These are phyloP conservation scores for Termitomyces sp. DNA, from an alignment of 768 basidiomycete genomes.

Conservation along the genomic window DNA sequence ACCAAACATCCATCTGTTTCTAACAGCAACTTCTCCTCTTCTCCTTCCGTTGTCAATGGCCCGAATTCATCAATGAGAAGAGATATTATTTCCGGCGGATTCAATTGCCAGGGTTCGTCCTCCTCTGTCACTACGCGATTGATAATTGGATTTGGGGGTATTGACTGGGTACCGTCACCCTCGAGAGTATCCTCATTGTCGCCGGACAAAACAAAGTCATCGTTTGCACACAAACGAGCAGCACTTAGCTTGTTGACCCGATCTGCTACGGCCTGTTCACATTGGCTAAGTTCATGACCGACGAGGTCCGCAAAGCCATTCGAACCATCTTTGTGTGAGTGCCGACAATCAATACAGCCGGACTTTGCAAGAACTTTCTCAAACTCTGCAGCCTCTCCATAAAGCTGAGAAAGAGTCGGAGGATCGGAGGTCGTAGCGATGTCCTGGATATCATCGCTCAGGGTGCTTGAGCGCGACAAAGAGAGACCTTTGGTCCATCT, in stretches of 20 bases:
- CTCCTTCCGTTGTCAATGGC: constrained; percentile 32
- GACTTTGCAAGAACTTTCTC: constrained; percentile 25
- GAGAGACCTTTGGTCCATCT: constrained; percentile 7
- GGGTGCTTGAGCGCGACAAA: constrained; percentile 7
- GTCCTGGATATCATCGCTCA: constrained; percentile 13
- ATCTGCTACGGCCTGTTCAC: constrained; percentile 26
- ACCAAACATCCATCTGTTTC: constrained; percentile 49
- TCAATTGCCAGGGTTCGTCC: constrained; percentile 26
- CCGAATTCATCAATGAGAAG: constrained; percentile 58
- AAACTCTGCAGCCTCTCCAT: constrained; percentile 32
- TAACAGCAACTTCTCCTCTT: constrained; percentile 44
- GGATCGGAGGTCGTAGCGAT: constrained; percentile 9
- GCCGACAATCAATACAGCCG: constrained; percentile 17
- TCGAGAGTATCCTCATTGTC: not conserved
- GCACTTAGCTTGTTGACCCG: constrained; percentile 34
- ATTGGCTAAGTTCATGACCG: constrained; percentile 29
- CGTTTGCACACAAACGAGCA: constrained; percentile 22
- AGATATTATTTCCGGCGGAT: constrained; percentile 40
- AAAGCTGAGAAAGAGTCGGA: constrained; percentile 28
- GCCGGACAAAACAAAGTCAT: constrained; percentile 16
- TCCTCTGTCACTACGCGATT: constrained; percentile 20
- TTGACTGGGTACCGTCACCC: not conserved
- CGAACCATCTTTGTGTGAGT: constrained; percentile 15
- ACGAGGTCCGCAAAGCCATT: constrained; percentile 37
- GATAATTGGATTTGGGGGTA: constrained; percentile 12